Evolutionary conservation across 2,329 filamentous ascomycete genomes (phyloP).

Genomic region (Plenodomus lindquistii): DNA sequence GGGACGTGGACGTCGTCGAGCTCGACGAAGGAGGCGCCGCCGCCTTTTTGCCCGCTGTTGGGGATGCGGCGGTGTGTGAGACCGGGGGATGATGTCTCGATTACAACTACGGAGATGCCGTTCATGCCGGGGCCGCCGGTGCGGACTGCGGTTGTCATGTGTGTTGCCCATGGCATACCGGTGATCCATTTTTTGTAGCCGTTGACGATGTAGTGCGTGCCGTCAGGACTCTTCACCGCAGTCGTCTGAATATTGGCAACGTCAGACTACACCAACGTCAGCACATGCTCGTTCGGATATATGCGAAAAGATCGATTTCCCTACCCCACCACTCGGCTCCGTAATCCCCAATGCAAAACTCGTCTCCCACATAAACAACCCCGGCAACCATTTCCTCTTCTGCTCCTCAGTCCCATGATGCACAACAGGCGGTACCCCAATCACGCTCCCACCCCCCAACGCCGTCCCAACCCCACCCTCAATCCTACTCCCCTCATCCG

Average conservation of each 20-base stretch:
- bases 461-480: conserved; percentile 63
- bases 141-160: conserved; percentile 65
- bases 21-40: conserved; percentile 62
- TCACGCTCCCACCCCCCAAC: conserved; percentile 62
- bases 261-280: conserved; percentile 53
- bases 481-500: conserved; percentile 60
- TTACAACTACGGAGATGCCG: conserved; percentile 63
- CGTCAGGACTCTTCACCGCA: conserved; percentile 72
- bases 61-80: conserved; percentile 59
- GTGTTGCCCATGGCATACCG: conserved; percentile 62
- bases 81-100: conserved; percentile 56
- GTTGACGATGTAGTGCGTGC: conserved; percentile 70
- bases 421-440: conserved; percentile 68
- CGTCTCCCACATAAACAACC: conserved; percentile 61
- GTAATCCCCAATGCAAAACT: conserved; percentile 68
- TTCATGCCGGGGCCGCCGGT: conserved; percentile 59
- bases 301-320: conserved; percentile 9
- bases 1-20: conserved; percentile 62
- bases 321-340: conserved; percentile 60
- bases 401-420: conserved; percentile 64
- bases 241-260: conserved; percentile 67
- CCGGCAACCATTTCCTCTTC: conserved; percentile 62
- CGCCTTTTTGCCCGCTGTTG: conserved; percentile 69
- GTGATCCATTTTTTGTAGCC: conserved; percentile 73
- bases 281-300: background rate